Conservation (phyloP, 331 rosid species). For the Ulmus americana region DNA sequence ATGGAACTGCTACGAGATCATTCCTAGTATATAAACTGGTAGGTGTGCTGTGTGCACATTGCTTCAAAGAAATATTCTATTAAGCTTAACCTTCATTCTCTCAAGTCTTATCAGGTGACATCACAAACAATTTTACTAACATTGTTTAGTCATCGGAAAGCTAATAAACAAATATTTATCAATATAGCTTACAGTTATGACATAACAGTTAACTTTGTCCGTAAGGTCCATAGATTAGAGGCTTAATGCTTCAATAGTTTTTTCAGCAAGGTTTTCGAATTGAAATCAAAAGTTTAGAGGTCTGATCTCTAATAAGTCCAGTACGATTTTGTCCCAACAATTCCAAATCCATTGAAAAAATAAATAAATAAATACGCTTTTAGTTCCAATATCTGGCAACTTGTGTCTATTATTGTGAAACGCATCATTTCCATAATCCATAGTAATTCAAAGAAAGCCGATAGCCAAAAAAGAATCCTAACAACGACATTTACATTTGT, state of each 20-base stretch:
- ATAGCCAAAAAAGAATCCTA: background rate
- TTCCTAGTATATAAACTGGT: background rate
- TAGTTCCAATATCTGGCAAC: background rate
- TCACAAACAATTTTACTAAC: background rate
- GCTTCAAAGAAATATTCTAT: background rate
- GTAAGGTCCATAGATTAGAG: background rate
- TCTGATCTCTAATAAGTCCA: slow-evolving; percentile 1
- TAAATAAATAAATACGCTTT: background rate
- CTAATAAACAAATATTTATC: background rate
- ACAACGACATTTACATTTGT: background rate
- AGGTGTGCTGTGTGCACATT: background rate
- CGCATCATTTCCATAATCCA: background rate
- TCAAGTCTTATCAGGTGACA: background rate
- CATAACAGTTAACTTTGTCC: background rate
- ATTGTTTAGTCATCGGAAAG: background rate
- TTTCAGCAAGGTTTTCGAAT: background rate
- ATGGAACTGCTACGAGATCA: background rate
- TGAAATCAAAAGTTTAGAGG: background rate
- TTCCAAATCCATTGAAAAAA: background rate
- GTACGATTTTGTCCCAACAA: background rate
- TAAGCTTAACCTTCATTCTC: background rate
- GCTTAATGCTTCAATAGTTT: background rate
- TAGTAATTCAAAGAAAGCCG: background rate
- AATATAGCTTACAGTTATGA: background rate
- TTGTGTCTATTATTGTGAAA: background rate